phyloP scores from a whole-genome alignment of 1,284 basidiomycete genomes.

The Cutaneotrichosporon cutaneum region DNA sequence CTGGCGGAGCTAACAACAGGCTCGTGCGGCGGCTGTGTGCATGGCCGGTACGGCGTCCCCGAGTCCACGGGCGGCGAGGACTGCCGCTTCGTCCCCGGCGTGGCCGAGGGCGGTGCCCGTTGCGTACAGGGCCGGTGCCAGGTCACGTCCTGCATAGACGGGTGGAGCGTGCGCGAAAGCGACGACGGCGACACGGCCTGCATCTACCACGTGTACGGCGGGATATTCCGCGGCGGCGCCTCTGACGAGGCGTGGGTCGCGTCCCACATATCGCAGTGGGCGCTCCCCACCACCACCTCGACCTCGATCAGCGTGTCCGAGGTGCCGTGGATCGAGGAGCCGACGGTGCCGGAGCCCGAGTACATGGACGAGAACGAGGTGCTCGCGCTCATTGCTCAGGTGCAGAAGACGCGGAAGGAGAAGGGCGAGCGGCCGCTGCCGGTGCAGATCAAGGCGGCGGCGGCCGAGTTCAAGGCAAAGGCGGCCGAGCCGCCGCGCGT shows the following conservation, averaged over 20 bases:
- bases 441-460: too few relatives aligned
- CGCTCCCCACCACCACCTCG: neutral
- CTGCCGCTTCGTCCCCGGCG: neutral
- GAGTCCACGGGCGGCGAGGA: neutral
- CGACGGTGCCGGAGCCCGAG: too few relatives aligned
- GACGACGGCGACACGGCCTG: neutral
- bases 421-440: too few relatives aligned
- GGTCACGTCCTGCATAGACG: neutral
- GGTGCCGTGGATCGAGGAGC: too few relatives aligned
- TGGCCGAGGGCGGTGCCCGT: neutral
- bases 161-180: neutral
- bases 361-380: too few relatives aligned
- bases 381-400: too few relatives aligned
- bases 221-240: neutral
- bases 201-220: neutral
- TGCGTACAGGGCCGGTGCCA: neutral
- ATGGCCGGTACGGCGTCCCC: neutral
- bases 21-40: constrained; percentile 2
- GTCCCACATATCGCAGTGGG: neutral
- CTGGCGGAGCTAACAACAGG: neutral
- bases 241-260: neutral
- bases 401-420: too few relatives aligned
- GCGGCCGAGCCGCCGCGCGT: too few relatives aligned
- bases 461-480: too few relatives aligned
- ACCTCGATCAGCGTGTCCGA: too few relatives aligned